phyloP scores from a whole-genome alignment of 805 yeast genomes.

The Kodamaea fukazawae region DNA sequence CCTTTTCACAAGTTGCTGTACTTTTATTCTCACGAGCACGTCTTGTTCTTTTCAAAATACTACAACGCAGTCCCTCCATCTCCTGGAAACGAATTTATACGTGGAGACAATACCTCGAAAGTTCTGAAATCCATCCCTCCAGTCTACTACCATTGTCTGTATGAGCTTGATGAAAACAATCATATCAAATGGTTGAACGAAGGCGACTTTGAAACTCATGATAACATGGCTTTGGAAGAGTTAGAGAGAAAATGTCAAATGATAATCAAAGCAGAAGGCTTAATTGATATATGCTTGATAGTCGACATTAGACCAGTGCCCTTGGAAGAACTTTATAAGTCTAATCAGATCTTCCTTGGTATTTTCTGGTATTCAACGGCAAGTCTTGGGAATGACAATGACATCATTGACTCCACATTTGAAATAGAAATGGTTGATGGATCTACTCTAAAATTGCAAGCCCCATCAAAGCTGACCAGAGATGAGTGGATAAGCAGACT shows the following conservation, averaged over 20 bases:
- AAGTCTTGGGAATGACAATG: slow-evolving; percentile 22
- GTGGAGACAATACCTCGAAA: slow-evolving; percentile 3
- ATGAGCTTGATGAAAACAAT: slow-evolving; percentile 43
- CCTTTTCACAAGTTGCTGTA: slow-evolving; percentile 57
- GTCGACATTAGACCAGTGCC: slow-evolving; percentile 36
- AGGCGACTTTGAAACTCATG: slow-evolving; percentile 47
- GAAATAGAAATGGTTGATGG: slow-evolving; percentile 51
- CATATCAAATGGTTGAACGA: slow-evolving; percentile 63
- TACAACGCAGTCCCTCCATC: slow-evolving; percentile 62
- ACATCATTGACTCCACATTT: slow-evolving; percentile 48
- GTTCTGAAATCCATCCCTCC: slow-evolving; percentile 15
- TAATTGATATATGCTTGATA: slow-evolving; percentile 58
- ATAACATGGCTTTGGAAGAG: slow-evolving; percentile 60
- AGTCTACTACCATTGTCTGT: slow-evolving; percentile 53
- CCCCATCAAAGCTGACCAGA: slow-evolving; percentile 47
- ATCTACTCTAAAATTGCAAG: slow-evolving; percentile 48
- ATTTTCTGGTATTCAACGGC: slow-evolving; percentile 31
- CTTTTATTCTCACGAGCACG: slow-evolving; percentile 58
- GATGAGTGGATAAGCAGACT: slow-evolving; percentile 68
- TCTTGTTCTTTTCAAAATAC: slow-evolving; percentile 58
- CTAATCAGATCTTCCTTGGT: slow-evolving; percentile 28
- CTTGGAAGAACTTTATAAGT: slow-evolving; percentile 14
- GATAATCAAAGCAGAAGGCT: slow-evolving; percentile 55
- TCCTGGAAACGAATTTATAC: slow-evolving; percentile 28
- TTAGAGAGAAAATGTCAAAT: slow-evolving; percentile 58